Conservation (phyloP, 768 basidiomycete genomes). For the Phylloporus rhodoxanthus region DNA sequence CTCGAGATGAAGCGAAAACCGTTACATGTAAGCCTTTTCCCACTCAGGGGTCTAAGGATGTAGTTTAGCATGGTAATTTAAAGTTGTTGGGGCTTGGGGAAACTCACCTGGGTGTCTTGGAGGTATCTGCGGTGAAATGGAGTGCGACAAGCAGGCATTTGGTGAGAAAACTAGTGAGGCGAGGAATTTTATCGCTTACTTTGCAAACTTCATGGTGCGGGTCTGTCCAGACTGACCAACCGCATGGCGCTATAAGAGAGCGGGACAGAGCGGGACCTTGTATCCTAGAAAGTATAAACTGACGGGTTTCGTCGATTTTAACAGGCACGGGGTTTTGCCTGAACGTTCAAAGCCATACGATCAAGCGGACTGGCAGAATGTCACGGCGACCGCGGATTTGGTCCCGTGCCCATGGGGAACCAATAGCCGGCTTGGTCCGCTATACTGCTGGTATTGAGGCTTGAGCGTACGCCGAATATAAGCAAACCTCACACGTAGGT, state of each 20-base stretch:
- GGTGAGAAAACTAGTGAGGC: neutral
- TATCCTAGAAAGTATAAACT: conserved; percentile 8
- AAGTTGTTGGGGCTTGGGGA: neutral
- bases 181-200: conserved; percentile 31
- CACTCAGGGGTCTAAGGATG: conserved; percentile 58
- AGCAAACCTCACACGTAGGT: too few relatives aligned
- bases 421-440: neutral
- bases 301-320: neutral
- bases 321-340: neutral
- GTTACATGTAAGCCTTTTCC: conserved; percentile 31
- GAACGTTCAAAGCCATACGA: conserved; percentile 1
- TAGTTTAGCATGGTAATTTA: neutral
- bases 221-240: neutral
- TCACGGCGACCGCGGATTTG: neutral
- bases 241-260: neutral
- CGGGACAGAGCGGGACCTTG: conserved; percentile 12
- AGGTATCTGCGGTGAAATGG: conserved; percentile 45
- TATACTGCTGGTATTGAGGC: neutral
- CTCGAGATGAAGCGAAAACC: neutral
- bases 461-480: too few relatives aligned
- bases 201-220: conserved; percentile 52
- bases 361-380: neutral
- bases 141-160: neutral
- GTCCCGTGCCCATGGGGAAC: neutral
- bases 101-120: conserved; percentile 60